Evolutionary conservation across 352 stramenopile species (phyloP).

Genomic region (Globisporangium ultimum): DNA sequence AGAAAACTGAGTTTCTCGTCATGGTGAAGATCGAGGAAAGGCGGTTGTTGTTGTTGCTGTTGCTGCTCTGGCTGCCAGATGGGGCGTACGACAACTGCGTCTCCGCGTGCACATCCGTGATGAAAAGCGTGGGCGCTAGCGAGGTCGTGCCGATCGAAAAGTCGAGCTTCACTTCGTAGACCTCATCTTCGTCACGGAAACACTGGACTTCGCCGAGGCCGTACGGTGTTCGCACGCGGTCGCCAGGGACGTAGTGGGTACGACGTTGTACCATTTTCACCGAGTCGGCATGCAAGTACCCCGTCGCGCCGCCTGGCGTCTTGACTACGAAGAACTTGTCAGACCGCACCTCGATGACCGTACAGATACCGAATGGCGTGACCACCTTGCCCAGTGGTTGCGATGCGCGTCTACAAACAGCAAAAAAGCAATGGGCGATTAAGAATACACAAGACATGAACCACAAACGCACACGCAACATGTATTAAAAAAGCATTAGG

Average conservation of each 20-base stretch:
- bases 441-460: slow-evolving; percentile 1
- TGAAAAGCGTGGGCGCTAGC: slow-evolving; percentile 37
- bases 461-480: background rate
- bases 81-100: slow-evolving; percentile 32
- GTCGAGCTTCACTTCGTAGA: slow-evolving; percentile 54
- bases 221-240: slow-evolving; percentile 53
- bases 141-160: slow-evolving; percentile 14
- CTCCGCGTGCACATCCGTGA: slow-evolving; percentile 42
- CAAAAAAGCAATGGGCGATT: background rate
- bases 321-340: slow-evolving; percentile 62
- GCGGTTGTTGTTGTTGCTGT: slow-evolving; percentile 35
- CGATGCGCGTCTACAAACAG: slow-evolving; percentile 4
- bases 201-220: slow-evolving; percentile 39
- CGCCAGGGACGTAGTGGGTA: slow-evolving; percentile 45
- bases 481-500: background rate
- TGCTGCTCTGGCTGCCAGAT: slow-evolving; percentile 7
- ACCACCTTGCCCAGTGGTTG: slow-evolving; percentile 30
- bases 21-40: slow-evolving; percentile 75
- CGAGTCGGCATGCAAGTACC: slow-evolving; percentile 46
- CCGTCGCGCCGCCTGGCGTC: slow-evolving; percentile 39
- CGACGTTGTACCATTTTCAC: slow-evolving; percentile 46
- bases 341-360: slow-evolving; percentile 39
- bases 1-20: slow-evolving; percentile 68
- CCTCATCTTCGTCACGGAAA: slow-evolving; percentile 56
- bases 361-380: slow-evolving; percentile 50